Conservation (phyloP, 495 filamentous ascomycete species). For the Xylaria longipes region DNA sequence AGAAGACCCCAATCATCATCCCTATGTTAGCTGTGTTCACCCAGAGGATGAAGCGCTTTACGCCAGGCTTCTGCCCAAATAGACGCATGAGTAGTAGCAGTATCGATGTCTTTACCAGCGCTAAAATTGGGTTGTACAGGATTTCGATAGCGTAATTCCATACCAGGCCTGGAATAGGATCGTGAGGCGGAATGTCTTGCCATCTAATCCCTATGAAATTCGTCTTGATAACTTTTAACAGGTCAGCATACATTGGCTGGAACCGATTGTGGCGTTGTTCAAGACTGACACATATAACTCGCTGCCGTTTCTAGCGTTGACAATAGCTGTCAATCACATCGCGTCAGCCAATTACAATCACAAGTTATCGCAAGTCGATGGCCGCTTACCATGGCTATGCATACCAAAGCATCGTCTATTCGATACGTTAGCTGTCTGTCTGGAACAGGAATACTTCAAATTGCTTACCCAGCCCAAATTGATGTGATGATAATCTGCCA, state of each 20-base stretch:
- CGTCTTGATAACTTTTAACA: conserved; percentile 54
- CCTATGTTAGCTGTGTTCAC: conserved; percentile 58
- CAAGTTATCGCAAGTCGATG: background rate
- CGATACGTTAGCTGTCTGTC: background rate
- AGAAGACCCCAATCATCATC: conserved; percentile 60
- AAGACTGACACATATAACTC: conserved; percentile 52
- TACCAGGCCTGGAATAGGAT: conserved; percentile 48
- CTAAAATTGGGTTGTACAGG: conserved; percentile 68
- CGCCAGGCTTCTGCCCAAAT: conserved; percentile 53
- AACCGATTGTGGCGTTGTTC: background rate
- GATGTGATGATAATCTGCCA: conserved; percentile 44
- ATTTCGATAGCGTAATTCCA: conserved; percentile 64
- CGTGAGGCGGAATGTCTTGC: conserved; percentile 52
- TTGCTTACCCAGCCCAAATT: conserved; percentile 47
- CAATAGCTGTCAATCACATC: conserved; percentile 31
- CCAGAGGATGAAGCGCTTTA: conserved; percentile 52
- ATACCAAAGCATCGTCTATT: conserved; percentile 52
- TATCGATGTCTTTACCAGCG: conserved; percentile 64
- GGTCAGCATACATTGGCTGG: conserved; percentile 19
- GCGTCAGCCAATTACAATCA: conserved; percentile 42
- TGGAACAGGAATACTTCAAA: background rate
- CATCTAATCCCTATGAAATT: conserved; percentile 58
- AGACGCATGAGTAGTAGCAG: conserved; percentile 63
- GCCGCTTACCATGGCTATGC: conserved; percentile 48
- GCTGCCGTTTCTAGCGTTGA: conserved; percentile 51